Conservation (phyloP, 2,329 filamentous ascomycete genomes). For the Biscogniauxia mediterranea region DNA sequence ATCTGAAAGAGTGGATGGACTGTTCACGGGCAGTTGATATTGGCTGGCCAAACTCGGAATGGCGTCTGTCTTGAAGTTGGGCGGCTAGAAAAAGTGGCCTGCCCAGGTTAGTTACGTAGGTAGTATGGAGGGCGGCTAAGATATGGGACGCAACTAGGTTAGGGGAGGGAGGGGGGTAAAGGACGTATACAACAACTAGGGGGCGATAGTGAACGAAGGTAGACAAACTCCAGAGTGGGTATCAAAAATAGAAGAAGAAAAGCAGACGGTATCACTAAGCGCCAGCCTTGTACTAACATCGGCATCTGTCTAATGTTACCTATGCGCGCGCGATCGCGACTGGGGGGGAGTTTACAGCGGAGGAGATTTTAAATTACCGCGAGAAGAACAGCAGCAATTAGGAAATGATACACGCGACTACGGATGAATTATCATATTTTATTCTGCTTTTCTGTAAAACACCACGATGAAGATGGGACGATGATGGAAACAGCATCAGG, state of each 20-base stretch:
- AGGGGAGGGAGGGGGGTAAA: constrained; percentile 8
- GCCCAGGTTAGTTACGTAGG: not conserved
- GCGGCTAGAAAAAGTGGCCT: constrained; percentile 41
- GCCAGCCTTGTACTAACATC: constrained; percentile 33
- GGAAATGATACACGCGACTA: not conserved
- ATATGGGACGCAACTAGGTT: constrained; percentile 18
- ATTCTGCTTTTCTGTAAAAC: not conserved
- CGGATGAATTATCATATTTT: not conserved
- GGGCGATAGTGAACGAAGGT: constrained; percentile 9
- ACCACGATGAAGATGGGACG: not conserved
- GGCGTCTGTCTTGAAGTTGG: constrained; percentile 50
- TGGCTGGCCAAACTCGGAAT: constrained; percentile 45
- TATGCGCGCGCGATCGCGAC: constrained; percentile 23
- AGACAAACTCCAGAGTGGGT: constrained; percentile 25
- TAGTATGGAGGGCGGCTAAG: constrained; percentile 35
- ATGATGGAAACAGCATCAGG: no score
- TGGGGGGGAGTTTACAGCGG: constrained; percentile 3
- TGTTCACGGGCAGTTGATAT: constrained; percentile 46
- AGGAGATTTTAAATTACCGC: constrained; percentile 2
- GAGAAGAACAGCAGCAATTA: not conserved
- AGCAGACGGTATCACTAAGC: constrained; percentile 33
- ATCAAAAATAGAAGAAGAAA: constrained; percentile 33
- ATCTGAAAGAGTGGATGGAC: constrained; percentile 45
- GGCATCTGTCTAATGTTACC: constrained; percentile 4
- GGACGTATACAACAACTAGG: constrained; percentile 13